These are phyloP conservation scores for Nemania abortiva DNA, from an alignment of 2,329 filamentous ascomycete species.

Conservation along the genomic window DNA sequence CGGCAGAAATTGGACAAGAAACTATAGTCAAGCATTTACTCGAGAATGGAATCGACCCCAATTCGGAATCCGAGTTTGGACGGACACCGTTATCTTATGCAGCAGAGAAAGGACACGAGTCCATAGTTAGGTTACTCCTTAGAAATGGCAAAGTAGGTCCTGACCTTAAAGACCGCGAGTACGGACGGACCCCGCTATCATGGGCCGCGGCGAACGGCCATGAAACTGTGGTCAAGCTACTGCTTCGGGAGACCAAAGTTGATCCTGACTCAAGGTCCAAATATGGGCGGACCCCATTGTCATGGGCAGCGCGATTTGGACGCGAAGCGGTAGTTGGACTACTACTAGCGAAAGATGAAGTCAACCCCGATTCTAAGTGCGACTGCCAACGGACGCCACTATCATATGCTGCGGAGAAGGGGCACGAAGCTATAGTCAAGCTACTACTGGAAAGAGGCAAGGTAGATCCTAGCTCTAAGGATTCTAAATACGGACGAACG, in stretches of 20 bases:
- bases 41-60: not conserved
- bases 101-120: conserved; percentile 15
- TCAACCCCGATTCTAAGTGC: conserved; percentile 6
- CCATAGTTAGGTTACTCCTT: conserved; percentile 19
- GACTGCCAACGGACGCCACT: conserved; percentile 4
- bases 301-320: conserved; percentile 7
- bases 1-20: conserved; percentile 17
- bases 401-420: not conserved
- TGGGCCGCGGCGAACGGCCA: conserved; percentile 15
- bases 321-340: conserved; percentile 9
- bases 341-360: conserved; percentile 5
- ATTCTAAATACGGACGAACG: no score
- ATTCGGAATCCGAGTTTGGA: not conserved
- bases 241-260: conserved; percentile 3
- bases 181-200: conserved; percentile 8
- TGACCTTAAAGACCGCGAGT: conserved; percentile 7
- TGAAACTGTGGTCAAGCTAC: conserved; percentile 6
- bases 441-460: not conserved
- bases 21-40: conserved; percentile 17
- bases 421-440: conserved; percentile 11
- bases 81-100: conserved; percentile 24
- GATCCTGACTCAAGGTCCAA: conserved; percentile 18
- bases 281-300: conserved; percentile 20
- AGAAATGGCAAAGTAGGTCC: not conserved
- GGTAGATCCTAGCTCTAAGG: not conserved